Evolutionary conservation across 225 moss, liverwort and hornwort genomes (phyloP), one percentile per base, ranked within the genome.

Genomic region (Pseudoscleropodium purum): DNA sequence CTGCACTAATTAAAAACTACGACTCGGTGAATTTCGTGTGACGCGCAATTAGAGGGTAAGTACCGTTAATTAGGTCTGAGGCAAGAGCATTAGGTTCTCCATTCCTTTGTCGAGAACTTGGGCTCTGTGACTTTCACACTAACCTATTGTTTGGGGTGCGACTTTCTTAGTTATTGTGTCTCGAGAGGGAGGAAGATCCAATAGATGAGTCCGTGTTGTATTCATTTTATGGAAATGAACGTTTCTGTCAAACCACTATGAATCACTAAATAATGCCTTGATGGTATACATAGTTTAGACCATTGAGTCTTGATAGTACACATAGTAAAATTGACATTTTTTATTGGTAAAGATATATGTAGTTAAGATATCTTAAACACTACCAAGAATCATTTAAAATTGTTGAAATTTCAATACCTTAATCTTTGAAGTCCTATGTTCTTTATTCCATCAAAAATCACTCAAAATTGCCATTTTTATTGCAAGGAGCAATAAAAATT

Each of bases 381-480:
- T 13, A 1, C 0, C 2, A 49, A 4, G 19, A 20, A 76, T 34
- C 34, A 76, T 1, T 10, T 13, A 34, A 34, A 23, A 8, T 8
- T 13, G 13, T 20, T 76, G 8, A 51, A 51, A 12, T 33, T 47
- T 7, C 2, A 13, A 33, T 20, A 51, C 5, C 20, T 20, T 13
- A 8, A 51, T 1, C 7, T 2, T 3, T 31, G 3, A 49, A 47
- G 3, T 47, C 15, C 2, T 3, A 6, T 15, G 6, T 9, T 11
- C 8, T 11, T 31, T 25, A 18, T 18, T 11, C 7, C 11, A 10
- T 49, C 11, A 18, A 29, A 10, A 74, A 30, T 9, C 43, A 27
- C 2, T 29, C 5, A 74, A 74, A 74, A 18, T 11, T 75, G 18
- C 3, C 6, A 11, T 47, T 11, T 47, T 0, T 11, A 11, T 4